A percentile compares a stretch with the other conserved stretches of the same genome.
phyloP scores from a whole-genome alignment of 768 basidiomycete species.

The Lentinula sp. region DNA sequence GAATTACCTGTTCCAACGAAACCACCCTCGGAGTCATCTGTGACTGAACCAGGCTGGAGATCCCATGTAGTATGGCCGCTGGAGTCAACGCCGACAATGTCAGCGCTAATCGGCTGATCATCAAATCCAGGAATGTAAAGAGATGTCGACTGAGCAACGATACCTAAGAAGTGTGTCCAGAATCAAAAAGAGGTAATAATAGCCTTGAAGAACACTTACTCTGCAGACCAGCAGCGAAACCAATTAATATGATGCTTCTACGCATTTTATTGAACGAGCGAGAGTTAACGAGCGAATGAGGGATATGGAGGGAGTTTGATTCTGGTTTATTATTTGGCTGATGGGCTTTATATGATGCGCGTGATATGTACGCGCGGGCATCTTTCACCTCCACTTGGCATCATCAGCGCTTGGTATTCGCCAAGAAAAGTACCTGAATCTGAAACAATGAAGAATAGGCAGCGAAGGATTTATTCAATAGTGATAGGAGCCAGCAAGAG shows the following conservation, averaged over 20 bases:
- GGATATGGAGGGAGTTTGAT: too few relatives aligned
- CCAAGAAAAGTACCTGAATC: not conserved
- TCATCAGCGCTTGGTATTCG: not conserved
- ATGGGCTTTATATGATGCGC: not conserved
- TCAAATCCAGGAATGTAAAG: constrained; percentile 41
- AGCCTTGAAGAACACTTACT: not conserved
- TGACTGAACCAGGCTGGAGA: constrained; percentile 27
- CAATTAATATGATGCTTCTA: not conserved
- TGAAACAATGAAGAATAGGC: too few relatives aligned
- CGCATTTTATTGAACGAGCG: not conserved
- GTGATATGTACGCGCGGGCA: not conserved
- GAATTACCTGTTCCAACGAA: constrained; percentile 33
- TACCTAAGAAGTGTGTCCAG: constrained; percentile 11
- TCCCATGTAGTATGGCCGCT: constrained; percentile 37
- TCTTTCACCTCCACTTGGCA: not conserved
- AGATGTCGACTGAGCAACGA: constrained; percentile 25
- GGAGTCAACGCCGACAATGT: constrained; percentile 32
- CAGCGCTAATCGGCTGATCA: constrained; percentile 34
- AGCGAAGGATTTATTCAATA: too few relatives aligned
- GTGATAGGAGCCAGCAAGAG: too few relatives aligned
- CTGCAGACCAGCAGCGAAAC: constrained; percentile 3
- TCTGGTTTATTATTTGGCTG: too few relatives aligned
- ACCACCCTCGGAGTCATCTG: constrained; percentile 23
- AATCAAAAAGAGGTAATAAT: not conserved
- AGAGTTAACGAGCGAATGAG: not conserved